A percentile compares a stretch with the other conserved stretches of the same genome.
Evolutionary conservation across 1,284 basidiomycete genomes (phyloP).

Genomic region (Cutaneotrichosporon sp.): DNA sequence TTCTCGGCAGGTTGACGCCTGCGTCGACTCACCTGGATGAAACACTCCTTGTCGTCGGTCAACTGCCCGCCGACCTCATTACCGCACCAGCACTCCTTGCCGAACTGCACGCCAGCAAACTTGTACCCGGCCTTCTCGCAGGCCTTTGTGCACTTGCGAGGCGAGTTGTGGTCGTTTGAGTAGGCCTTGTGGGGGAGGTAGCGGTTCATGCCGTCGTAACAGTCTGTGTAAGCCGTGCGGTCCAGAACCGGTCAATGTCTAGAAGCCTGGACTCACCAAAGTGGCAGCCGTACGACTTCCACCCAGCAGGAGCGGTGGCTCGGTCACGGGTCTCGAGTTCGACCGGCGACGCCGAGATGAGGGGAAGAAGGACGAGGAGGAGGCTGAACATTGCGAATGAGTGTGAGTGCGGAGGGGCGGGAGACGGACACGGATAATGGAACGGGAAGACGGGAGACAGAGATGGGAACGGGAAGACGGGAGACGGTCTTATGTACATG

Average conservation of each 20-base stretch:
- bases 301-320: slow-evolving; percentile 12
- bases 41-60: slow-evolving; percentile 25
- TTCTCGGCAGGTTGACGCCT: too few relatives aligned
- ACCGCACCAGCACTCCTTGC: slow-evolving; percentile 36
- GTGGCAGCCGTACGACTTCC: slow-evolving; percentile 33
- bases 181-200: slow-evolving; percentile 27
- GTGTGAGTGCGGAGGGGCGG: background rate
- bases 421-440: background rate
- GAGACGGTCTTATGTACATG: background rate
- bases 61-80: slow-evolving; percentile 26
- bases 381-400: slow-evolving; percentile 12
- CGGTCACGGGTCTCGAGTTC: background rate
- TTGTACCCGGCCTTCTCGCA: slow-evolving; percentile 24
- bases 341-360: background rate
- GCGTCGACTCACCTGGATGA: slow-evolving; percentile 3
- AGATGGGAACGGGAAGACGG: background rate
- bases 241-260: background rate
- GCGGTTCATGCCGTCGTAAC: slow-evolving; percentile 34
- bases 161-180: slow-evolving; percentile 21
- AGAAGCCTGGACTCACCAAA: slow-evolving; percentile 18
- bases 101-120: slow-evolving; percentile 31
- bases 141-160: slow-evolving; percentile 27
- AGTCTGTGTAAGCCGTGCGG: slow-evolving; percentile 15
- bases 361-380: slow-evolving; percentile 11
- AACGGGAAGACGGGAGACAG: background rate